phyloP scores from a whole-genome alignment of 805 yeast genomes.

The Metschnikowia koreensis region DNA sequence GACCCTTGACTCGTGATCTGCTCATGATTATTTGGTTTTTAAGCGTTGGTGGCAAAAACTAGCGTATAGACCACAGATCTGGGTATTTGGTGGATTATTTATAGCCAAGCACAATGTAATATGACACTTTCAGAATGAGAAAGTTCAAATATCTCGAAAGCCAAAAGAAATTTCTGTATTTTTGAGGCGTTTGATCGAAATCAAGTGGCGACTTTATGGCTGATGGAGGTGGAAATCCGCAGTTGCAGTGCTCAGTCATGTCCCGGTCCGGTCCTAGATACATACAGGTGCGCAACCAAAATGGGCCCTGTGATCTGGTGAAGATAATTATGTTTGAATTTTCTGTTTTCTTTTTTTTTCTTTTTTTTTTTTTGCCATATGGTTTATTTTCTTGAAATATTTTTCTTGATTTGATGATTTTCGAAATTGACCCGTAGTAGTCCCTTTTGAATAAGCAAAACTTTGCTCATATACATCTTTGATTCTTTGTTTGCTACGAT shows the following conservation, averaged over 20 bases:
- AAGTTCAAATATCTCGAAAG: too few relatives aligned
- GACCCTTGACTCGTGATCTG: constrained; percentile 44
- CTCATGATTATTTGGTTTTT: neutral
- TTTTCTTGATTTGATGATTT: too few relatives aligned
- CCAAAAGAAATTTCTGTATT: neutral
- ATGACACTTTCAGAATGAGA: too few relatives aligned
- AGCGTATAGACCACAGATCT: neutral
- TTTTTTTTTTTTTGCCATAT: too few relatives aligned
- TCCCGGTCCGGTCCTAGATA: neutral
- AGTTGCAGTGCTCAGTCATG: neutral
- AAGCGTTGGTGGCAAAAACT: neutral
- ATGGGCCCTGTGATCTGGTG: neutral
- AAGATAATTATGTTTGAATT: too few relatives aligned
- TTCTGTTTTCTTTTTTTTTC: too few relatives aligned
- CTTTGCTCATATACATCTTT: too few relatives aligned
- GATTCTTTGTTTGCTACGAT: too few relatives aligned
- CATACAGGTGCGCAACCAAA: neutral
- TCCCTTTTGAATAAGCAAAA: too few relatives aligned
- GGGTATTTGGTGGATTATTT: neutral
- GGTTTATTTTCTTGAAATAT: too few relatives aligned
- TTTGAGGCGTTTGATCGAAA: neutral
- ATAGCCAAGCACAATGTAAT: neutral
- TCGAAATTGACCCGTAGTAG: too few relatives aligned
- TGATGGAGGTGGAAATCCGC: neutral
- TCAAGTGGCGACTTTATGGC: neutral